A percentile compares a stretch with the other conserved stretches of the same genome.
phyloP scores from a whole-genome alignment of 108 stramenopile species.

The Conticribra weissflogii region DNA sequence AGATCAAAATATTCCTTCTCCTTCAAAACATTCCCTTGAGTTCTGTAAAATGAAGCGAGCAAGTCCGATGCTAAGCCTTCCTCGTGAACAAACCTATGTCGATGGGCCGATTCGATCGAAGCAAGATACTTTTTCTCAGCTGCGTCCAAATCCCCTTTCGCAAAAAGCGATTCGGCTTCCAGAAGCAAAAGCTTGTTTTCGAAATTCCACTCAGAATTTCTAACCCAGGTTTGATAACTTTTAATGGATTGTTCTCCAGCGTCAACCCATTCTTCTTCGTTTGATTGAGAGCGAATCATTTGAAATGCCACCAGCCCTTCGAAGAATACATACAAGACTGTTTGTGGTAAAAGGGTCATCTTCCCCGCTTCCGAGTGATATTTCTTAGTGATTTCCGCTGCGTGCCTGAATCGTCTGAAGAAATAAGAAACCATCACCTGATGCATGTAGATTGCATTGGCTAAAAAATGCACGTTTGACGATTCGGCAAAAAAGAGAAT shows the following conservation, averaged over 20 bases:
- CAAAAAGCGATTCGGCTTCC: background rate
- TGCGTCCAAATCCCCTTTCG: background rate
- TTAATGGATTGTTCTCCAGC: background rate
- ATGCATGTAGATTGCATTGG: background rate
- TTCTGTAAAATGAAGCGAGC: background rate
- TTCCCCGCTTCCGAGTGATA: too few relatives aligned
- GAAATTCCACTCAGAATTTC: background rate
- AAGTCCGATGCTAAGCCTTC: background rate
- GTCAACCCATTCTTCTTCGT: background rate
- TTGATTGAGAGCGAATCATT: background rate
- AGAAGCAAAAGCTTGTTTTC: background rate
- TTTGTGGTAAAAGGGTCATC: background rate
- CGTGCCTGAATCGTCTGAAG: background rate
- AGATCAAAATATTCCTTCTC: background rate
- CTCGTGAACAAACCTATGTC: background rate
- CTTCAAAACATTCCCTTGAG: background rate
- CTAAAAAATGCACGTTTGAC: background rate
- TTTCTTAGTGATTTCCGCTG: background rate
- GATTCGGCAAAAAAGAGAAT: background rate
- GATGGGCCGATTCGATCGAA: background rate
- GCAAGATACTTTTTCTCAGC: background rate
- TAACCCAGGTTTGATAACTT: background rate
- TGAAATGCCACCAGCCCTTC: background rate
- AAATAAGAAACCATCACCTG: background rate
- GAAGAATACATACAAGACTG: background rate